Conservation (phyloP, 225 moss, liverwort and hornwort species). For the Sphagnum contortum region DNA sequence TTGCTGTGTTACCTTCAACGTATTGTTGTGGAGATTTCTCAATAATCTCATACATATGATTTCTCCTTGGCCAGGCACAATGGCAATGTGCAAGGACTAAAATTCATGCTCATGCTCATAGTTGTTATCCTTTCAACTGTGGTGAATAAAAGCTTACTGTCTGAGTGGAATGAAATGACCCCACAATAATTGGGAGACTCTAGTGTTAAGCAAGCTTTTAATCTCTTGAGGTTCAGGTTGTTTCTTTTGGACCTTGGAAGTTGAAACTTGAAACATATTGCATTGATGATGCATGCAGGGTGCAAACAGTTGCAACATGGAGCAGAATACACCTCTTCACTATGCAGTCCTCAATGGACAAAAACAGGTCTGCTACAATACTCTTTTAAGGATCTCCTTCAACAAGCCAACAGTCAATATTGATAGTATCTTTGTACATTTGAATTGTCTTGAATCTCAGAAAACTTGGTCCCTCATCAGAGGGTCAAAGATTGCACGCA, state of each 20-base stretch:
- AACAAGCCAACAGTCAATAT: not conserved
- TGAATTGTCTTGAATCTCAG: not conserved
- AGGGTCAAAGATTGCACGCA: not conserved
- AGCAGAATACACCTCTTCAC: constrained; percentile 54
- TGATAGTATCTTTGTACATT: not conserved
- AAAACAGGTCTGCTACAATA: constrained; percentile 20
- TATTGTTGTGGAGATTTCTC: too few species aligned
- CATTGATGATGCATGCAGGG: constrained; percentile 14
- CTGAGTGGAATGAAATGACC: not conserved
- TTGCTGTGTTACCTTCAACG: too few species aligned
- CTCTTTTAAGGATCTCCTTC: not conserved
- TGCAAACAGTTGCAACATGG: constrained; percentile 50
- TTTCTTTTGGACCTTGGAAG: not conserved
- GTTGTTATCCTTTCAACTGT: not conserved
- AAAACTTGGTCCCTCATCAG: not conserved
- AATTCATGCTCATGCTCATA: too few species aligned
- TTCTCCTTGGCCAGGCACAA: too few species aligned
- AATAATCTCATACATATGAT: too few species aligned
- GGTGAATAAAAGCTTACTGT: not conserved
- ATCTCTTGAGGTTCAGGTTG: not conserved
- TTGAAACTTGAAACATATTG: too few species aligned
- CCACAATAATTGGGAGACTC: not conserved
- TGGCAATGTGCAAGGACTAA: too few species aligned
- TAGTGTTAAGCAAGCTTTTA: not conserved
- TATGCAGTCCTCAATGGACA: constrained; percentile 62